Evolutionary conservation across 2,329 filamentous ascomycete genomes (phyloP), one percentile per base, ranked within the genome.

Genomic region (Dothideomycetes sp.): DNA sequence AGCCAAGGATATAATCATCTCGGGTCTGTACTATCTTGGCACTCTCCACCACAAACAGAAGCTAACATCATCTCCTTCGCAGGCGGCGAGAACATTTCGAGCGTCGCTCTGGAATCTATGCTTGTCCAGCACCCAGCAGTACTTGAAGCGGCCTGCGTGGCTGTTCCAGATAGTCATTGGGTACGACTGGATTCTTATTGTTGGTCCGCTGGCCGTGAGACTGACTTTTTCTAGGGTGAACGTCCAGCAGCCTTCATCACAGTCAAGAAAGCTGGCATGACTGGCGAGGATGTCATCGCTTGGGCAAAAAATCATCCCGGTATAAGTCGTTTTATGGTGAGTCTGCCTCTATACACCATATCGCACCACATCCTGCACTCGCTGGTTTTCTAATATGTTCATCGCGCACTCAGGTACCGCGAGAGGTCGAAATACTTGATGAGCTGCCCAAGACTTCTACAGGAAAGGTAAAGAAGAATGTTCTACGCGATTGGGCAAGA

Each of bases 1-100:
- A 15, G 84, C 86, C 11, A 98, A 98, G 67, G 91, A 98, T 57
- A 95, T 98, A 38, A 98, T 98, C 54, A 98, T 98, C 47, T 93
- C 84, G 38, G 84, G 84, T 84, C 67, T 50, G 71, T 59, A 36
- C 5, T 17, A 10, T n/a, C 16, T 5, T n/a, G 10, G 14, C 31
- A 4, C 18, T 22, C 31, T 36, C 31, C 14, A 17, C 30, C 22
- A 17, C 7, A 19, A 3, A 10, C 14, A 36, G 10, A 10, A 34
- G 29, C 30, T 30, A 29, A 38, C n/a, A n/a, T n/a, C n/a, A n/a
- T n/a, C n/a, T n/a, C 14, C 31, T 36, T 42, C 15, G 34, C 44
- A 85, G 88, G 89, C 34, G 91, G 91, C 42, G 91, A 98, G 61
- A 98, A 98, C 59, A 96, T 98, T 46, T 94, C 85, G 3, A 93